These are phyloP conservation scores for Helicostylum pulchrum DNA, from an alignment of 192 early-diverging fungal species.

Conservation along the genomic window DNA sequence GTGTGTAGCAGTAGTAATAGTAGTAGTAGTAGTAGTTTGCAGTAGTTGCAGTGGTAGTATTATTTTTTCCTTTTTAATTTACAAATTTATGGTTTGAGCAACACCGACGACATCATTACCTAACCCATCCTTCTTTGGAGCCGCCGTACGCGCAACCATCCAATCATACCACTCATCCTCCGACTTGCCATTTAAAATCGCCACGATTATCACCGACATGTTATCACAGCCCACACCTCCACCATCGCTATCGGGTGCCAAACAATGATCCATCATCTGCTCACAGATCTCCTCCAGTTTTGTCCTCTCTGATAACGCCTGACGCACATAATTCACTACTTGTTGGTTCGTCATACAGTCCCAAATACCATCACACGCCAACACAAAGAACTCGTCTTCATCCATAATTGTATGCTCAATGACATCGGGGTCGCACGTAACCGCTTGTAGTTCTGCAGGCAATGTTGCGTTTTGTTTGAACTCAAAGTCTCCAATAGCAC, in stretches of 20 bases:
- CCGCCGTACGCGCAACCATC: slow-evolving; percentile 32
- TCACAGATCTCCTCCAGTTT: slow-evolving; percentile 75
- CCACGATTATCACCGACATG: slow-evolving; percentile 96
- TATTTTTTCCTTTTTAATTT: not conserved
- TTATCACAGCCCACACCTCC: slow-evolving; percentile 98
- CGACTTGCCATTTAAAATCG: slow-evolving; percentile 73
- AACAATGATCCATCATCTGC: slow-evolving; percentile 86
- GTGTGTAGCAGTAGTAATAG: not conserved
- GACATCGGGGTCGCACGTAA: slow-evolving; percentile 89
- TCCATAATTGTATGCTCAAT: slow-evolving; percentile 53
- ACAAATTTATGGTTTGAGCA: too few species aligned
- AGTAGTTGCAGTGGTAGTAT: not conserved
- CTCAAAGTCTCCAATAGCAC: slow-evolving; percentile 98
- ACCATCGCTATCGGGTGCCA: slow-evolving; percentile 84
- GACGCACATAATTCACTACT: slow-evolving; percentile 82
- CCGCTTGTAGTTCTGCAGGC: slow-evolving; percentile 85
- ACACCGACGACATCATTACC: not conserved
- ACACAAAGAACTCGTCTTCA: slow-evolving; percentile 88
- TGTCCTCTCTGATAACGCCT: slow-evolving; percentile 58
- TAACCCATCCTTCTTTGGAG: slow-evolving; percentile 22
- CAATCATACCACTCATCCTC: slow-evolving; percentile 74
- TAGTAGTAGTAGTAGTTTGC: not conserved
- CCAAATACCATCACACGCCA: slow-evolving; percentile 99
- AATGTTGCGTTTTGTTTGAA: slow-evolving; percentile 88
- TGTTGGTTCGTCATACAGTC: slow-evolving; percentile 93